Percentiles rank a stretch among this genome's conserved stretches.
phyloP scores from a whole-genome alignment of 306 rosid genomes.

The Oxytropis ochrocephala region DNA sequence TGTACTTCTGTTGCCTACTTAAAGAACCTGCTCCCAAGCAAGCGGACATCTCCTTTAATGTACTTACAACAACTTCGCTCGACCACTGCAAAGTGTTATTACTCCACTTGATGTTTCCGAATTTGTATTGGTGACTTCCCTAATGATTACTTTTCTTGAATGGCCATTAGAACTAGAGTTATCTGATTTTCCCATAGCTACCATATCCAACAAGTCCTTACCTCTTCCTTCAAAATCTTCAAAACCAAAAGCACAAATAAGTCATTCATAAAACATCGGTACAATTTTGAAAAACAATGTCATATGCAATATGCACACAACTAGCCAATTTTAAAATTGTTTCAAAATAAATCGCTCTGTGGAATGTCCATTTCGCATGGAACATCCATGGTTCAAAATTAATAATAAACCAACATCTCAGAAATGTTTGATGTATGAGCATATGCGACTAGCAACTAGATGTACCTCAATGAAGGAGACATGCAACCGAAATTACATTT shows the following conservation, averaged over 20 bases:
- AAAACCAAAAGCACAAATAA: slow-evolving; percentile 33
- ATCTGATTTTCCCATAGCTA: slow-evolving; percentile 50
- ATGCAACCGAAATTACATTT: slow-evolving; percentile 69
- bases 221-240: slow-evolving; percentile 81
- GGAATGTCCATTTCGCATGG: neutral
- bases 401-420: neutral
- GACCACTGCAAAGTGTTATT: slow-evolving; percentile 71
- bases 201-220: slow-evolving; percentile 63
- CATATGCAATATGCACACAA: neutral
- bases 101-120: slow-evolving; percentile 78
- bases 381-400: neutral
- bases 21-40: slow-evolving; percentile 74
- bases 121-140: slow-evolving; percentile 61
- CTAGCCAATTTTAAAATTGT: slow-evolving; percentile 8
- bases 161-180: slow-evolving; percentile 42
- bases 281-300: slow-evolving; percentile 17
- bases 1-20: slow-evolving; percentile 78
- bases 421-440: neutral
- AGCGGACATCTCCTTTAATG: slow-evolving; percentile 66
- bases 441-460: neutral
- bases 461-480: slow-evolving; percentile 81
- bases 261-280: neutral
- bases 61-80: slow-evolving; percentile 61
- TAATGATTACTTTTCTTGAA: slow-evolving; percentile 41
- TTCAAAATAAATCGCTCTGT: neutral